Base-by-base conservation (phyloP, 1,139 yeast species). In the Taphrina pruni region DNA sequence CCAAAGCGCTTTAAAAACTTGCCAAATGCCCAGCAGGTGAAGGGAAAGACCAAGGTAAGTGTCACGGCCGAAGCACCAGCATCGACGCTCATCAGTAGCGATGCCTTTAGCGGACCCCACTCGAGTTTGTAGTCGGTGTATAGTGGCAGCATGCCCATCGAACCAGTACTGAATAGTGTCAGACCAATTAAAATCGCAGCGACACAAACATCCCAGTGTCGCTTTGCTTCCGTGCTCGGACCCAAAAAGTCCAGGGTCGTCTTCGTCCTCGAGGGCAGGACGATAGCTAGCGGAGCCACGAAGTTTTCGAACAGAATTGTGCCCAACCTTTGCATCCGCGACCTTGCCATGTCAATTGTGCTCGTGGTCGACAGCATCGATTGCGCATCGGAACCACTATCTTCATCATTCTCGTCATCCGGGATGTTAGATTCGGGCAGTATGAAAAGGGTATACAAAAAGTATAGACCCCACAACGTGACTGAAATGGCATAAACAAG, bases 51-150 rank as follows among this genome's bases (percentile, higher is more conserved):
- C 26, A 66, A 58, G 17, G 68, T 65, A 46, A 69, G 57, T 3
- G 70, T 65, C 6, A 69, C 38, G 11, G 69, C 69, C 17, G 69
- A 65, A 17, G 70, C 69, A 38, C 66, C 64, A 11, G 70, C 61
- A 43, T 69, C 70, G 32, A 60, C 65, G 12, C 65, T 65, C 39
- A 69, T 57, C 48, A 69, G 60, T 6, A 65, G 26, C 7, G 68
- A 62, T 14, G 69, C 69, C 57, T 64, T 64, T 14, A 69, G 52
- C 5, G 70, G 66, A 14, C 69, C 69, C 70, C 70, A 69, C 4
- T 26, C 38, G 17, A 69, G 51, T 43, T 52, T 43, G 52, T 55
- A 64, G 32, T 69, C 70, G 20, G 70, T 57, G 43, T 69, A 65
- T 4, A 69, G 55, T 11, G 70, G 69, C 41, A 69, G 52, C 51